These are phyloP conservation scores for Aureobasidium melanogenum DNA, from an alignment of 2,329 filamentous ascomycete species.

Conservation along the genomic window DNA sequence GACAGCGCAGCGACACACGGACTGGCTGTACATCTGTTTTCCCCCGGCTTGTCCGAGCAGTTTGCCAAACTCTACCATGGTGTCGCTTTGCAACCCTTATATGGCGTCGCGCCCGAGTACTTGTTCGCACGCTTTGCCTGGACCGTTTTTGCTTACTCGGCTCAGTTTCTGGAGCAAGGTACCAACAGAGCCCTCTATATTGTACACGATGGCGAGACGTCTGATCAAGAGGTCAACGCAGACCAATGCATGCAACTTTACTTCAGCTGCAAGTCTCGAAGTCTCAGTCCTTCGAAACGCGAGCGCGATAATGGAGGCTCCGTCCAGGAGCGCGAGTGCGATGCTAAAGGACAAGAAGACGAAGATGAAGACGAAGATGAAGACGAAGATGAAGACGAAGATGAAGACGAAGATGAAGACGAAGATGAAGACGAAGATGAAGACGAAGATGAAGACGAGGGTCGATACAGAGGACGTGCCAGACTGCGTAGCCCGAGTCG, in stretches of 20 bases:
- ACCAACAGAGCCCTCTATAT: neutral
- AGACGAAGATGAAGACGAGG: neutral
- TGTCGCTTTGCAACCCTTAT: neutral
- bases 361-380: neutral
- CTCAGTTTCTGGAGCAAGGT: neutral
- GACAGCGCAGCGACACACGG: neutral
- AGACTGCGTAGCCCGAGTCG: neutral
- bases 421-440: neutral
- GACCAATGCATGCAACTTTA: neutral
- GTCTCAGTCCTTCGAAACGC: neutral
- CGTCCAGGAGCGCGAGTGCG: neutral
- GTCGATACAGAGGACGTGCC: neutral
- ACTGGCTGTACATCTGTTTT: neutral
- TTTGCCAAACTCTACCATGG: neutral
- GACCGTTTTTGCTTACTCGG: neutral
- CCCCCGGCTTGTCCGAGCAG: neutral
- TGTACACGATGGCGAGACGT: neutral
- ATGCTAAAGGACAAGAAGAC: neutral
- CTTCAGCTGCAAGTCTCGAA: neutral
- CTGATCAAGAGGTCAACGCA: neutral
- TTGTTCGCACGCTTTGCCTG: neutral
- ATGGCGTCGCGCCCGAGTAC: neutral
- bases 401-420: neutral
- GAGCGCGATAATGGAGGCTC: neutral
- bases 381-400: neutral